Base-by-base conservation (phyloP, 2,329 filamentous ascomycete genomes). In the Calonectria henricotiae region DNA sequence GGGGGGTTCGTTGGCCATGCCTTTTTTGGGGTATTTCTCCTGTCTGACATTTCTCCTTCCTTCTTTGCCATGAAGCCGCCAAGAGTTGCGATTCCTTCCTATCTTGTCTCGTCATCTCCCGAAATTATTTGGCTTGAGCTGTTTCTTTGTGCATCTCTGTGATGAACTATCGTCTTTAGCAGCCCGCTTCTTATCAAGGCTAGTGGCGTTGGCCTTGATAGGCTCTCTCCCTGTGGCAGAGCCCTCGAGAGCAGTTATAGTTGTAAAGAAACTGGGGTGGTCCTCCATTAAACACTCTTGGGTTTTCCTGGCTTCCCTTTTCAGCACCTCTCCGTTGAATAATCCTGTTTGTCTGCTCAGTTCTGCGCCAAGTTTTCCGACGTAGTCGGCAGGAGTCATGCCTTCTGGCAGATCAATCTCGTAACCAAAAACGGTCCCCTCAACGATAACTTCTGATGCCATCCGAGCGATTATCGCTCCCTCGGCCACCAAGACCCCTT, bases 21-120 rank as follows among this genome's bases (percentile, higher is more conserved):
- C 20, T 20, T 25, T 32, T 39, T 39, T 39, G 51, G 39, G 51
- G 32, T 58, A 58, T 58, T 58, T 58, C 20, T 39, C 37, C 51
- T n/a, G 32, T 20, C 23, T 23, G 12, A 15, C 35, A 39, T 23
- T 39, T 39, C 20, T 58, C 20, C 32, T 58, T 58, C n/a, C 35
- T 17, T 23, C 51, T 39, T 39, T 13, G 32, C 32, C 23, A 4
- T 23, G 15, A 39, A 32, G 5, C 32, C n/a, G 15, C 37, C 20
- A 39, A 37, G n/a, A 32, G 5, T 58, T 32, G 51, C 51, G 51
- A 39, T 27, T 20, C 51, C 32, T 58, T 58, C 35, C 51, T 58
- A 58, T 58, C 51, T 58, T 6, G 51, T 39, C n/a, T 23, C 20
- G 23, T 37, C 23, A 13, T 9, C 43, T 4, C 43, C 43, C 11